Conservation (phyloP, 345 rosid species). For the Barbarea vulgaris region DNA sequence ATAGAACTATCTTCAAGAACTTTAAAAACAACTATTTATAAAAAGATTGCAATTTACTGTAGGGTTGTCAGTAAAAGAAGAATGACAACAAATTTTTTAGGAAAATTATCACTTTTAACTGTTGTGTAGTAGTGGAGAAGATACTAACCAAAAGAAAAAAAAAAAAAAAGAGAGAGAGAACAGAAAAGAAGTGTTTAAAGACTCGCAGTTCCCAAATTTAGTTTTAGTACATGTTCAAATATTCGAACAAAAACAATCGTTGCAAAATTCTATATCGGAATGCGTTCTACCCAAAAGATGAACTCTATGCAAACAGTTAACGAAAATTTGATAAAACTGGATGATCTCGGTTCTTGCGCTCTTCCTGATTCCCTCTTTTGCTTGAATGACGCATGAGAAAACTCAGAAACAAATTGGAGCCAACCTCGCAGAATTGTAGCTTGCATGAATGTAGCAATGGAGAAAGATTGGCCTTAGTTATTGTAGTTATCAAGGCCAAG, state of each 20-base stretch:
- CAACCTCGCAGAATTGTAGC: neutral
- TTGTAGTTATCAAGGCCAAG: conserved; percentile 84
- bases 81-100: too few species aligned
- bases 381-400: neutral
- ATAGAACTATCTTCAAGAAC: neutral
- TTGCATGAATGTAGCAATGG: conserved; percentile 7
- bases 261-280: neutral
- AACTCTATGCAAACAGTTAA: neutral
- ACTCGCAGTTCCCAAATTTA: neutral
- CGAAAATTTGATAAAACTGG: neutral
- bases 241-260: neutral
- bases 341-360: neutral
- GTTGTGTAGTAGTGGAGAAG: neutral
- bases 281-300: conserved; percentile 21
- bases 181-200: neutral
- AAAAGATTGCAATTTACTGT: too few species aligned
- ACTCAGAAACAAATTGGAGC: neutral
- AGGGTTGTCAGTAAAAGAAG: too few species aligned
- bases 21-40: too few species aligned
- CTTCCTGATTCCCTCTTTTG: conserved; percentile 4
- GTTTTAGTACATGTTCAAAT: neutral
- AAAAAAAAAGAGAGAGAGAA: too few species aligned
- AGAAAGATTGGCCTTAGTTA: conserved; percentile 12
- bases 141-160: neutral
- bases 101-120: too few species aligned